A percentile compares a stretch with the other conserved stretches of the same genome.
Conservation (phyloP, 2,329 filamentous ascomycete species). For the Penicillium thymicola region DNA sequence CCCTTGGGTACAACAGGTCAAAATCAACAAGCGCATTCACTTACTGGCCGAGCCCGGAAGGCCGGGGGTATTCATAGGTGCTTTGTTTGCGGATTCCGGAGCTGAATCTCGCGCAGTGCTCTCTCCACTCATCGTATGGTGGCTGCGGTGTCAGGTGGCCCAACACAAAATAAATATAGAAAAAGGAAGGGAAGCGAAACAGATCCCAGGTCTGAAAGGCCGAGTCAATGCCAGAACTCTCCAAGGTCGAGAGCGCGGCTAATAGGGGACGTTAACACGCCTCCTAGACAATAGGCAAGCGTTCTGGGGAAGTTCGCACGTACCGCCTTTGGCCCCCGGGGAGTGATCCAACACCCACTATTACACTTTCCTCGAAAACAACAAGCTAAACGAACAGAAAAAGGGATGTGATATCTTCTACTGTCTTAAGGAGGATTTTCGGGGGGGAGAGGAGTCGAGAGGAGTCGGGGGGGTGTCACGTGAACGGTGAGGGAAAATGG, state of each 20-base stretch:
- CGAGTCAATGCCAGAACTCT: constrained; percentile 9
- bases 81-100: constrained; percentile 30
- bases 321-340: constrained; percentile 14
- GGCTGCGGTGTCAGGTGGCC: constrained; percentile 14
- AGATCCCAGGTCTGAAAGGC: constrained; percentile 4
- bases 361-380: constrained; percentile 5
- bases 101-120: constrained; percentile 30
- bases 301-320: constrained; percentile 2
- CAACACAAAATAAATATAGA: constrained; percentile 10
- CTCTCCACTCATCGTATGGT: constrained; percentile 35
- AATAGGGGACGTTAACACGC: constrained; percentile 13
- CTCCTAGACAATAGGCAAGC: constrained; percentile 14
- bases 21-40: constrained; percentile 11
- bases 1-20: background rate
- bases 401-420: background rate
- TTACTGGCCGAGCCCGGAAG: constrained; percentile 28
- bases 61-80: constrained; percentile 32
- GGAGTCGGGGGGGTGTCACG: constrained; percentile 22
- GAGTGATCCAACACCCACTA: constrained; percentile 11
- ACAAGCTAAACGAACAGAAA: constrained; percentile 12
- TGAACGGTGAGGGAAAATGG: constrained; percentile 13
- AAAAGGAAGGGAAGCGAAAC: constrained; percentile 9
- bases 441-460: constrained; percentile 14
- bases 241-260: constrained; percentile 14
- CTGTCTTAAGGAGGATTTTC: background rate